Conservation (phyloP, 2,329 filamentous ascomycete species). For the Erysiphe pulchra region DNA sequence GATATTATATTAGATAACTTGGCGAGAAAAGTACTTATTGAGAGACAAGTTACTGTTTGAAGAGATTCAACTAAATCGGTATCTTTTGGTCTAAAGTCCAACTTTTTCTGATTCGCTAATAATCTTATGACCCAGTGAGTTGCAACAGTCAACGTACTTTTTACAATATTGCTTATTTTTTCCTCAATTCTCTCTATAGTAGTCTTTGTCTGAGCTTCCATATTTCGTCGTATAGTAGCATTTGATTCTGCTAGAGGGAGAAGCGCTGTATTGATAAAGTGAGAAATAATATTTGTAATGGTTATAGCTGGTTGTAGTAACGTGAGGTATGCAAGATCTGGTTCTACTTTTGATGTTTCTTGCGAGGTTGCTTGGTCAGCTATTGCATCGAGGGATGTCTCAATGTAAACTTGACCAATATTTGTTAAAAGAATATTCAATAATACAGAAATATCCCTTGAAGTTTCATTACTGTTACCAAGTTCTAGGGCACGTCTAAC, state of each 20-base stretch:
- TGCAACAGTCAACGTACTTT: slow-evolving; percentile 38
- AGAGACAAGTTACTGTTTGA: slow-evolving; percentile 64
- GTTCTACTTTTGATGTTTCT: slow-evolving; percentile 59
- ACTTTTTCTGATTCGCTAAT: slow-evolving; percentile 41
- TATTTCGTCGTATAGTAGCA: slow-evolving; percentile 54
- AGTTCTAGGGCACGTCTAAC: slow-evolving; percentile 78
- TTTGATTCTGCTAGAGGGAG: slow-evolving; percentile 74
- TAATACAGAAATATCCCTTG: slow-evolving; percentile 74
- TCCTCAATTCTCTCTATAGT: slow-evolving; percentile 38
- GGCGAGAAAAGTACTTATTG: slow-evolving; percentile 57
- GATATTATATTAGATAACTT: slow-evolving; percentile 35
- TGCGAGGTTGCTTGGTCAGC: slow-evolving; percentile 49
- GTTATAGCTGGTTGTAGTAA: slow-evolving; percentile 59
- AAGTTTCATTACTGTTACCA: slow-evolving; percentile 66
- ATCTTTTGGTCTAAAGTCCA: slow-evolving; percentile 44
- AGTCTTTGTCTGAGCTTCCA: slow-evolving; percentile 36
- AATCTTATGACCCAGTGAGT: slow-evolving; percentile 36
- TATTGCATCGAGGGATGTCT: slow-evolving; percentile 42
- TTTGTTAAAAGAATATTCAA: slow-evolving; percentile 61
- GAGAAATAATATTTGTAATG: slow-evolving; percentile 79
- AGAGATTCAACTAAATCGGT: slow-evolving; percentile 44
- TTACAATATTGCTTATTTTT: slow-evolving; percentile 42
- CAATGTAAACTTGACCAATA: slow-evolving; percentile 62
- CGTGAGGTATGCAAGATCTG: slow-evolving; percentile 63
- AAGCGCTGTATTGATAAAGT: slow-evolving; percentile 72